These are phyloP conservation scores for Actinomortierella wolfii DNA, from an alignment of 371 early-diverging fungal genomes.

Conservation along the genomic window DNA sequence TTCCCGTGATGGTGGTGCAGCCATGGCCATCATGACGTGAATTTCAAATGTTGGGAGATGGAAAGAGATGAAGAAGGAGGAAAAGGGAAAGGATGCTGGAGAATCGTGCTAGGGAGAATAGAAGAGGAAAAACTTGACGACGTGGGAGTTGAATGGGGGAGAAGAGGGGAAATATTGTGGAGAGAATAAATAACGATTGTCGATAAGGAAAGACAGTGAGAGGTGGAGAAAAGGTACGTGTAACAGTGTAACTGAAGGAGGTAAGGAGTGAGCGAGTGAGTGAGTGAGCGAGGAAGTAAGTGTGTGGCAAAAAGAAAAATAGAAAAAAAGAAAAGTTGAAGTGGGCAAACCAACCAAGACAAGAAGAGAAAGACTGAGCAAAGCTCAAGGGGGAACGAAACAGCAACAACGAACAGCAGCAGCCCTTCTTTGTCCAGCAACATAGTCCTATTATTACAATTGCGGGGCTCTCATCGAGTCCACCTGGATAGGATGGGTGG, in stretches of 20 bases:
- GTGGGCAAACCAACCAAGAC: background rate
- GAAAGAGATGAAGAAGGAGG: background rate
- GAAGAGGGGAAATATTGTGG: background rate
- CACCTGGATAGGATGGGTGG: too few relatives aligned
- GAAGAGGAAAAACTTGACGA: background rate
- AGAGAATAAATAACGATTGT: background rate
- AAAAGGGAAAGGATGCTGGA: background rate
- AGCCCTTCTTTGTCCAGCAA: background rate
- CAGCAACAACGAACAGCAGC: slow-evolving; percentile 3
- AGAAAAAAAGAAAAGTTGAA: background rate
- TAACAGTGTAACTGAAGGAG: too few relatives aligned
- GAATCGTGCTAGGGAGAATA: background rate
- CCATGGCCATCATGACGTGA: slow-evolving; percentile 29
- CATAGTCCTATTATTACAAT: too few relatives aligned
- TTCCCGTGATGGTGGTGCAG: slow-evolving; percentile 2
- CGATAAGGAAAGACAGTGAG: background rate
- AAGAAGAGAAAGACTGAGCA: background rate
- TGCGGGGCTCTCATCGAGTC: too few relatives aligned
- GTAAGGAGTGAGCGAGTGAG: slow-evolving; percentile 1
- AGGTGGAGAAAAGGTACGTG: background rate
- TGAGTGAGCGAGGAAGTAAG: background rate
- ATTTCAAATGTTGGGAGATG: background rate
- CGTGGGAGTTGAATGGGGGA: background rate
- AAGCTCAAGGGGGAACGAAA: background rate
- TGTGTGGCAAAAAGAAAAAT: too few relatives aligned